A percentile compares a stretch with the other conserved stretches of the same genome.
phyloP scores from a whole-genome alignment of 768 basidiomycete genomes.

The Pleurotus pulmonarius region DNA sequence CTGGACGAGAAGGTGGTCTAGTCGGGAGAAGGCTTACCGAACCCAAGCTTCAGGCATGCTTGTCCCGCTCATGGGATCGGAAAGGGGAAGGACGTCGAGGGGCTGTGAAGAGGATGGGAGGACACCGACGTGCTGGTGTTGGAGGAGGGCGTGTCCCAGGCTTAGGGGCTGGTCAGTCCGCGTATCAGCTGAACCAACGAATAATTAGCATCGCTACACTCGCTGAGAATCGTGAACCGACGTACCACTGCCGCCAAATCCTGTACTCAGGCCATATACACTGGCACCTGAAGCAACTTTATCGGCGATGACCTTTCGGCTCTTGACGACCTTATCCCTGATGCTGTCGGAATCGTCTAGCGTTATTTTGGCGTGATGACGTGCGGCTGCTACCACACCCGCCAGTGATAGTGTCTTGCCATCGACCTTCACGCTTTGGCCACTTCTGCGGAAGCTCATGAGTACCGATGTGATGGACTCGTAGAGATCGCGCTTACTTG shows the following conservation, averaged over 20 bases:
- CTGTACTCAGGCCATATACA: conserved; percentile 80
- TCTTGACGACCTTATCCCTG: conserved; percentile 53
- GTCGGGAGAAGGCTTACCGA: conserved; percentile 26
- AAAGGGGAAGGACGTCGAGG: conserved; percentile 58
- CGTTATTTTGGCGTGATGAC: conserved; percentile 42
- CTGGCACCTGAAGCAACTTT: conserved; percentile 68
- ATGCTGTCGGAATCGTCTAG: conserved; percentile 37
- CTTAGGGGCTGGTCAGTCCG: conserved; percentile 70
- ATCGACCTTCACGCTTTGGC: conserved; percentile 54
- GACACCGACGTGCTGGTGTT: conserved; percentile 78
- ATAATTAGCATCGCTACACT: not conserved
- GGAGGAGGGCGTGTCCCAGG: conserved; percentile 79
- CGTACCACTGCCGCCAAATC: conserved; percentile 71
- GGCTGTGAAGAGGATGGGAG: conserved; percentile 51
- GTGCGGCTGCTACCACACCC: conserved; percentile 65
- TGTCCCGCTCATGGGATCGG: conserved; percentile 61
- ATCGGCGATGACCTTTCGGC: conserved; percentile 61
- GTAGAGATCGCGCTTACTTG: conserved; percentile 34
- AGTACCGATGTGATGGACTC: no score
- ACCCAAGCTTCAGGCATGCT: conserved; percentile 89
- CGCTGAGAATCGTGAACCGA: conserved; percentile 1
- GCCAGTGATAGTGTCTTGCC: conserved; percentile 65
- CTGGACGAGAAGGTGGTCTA: not conserved
- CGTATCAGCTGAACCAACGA: conserved; percentile 47
- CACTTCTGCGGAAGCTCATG: conserved; percentile 30